These are phyloP conservation scores for Lignosus rhinocerotis DNA, from an alignment of 1,284 basidiomycete species.

Conservation along the genomic window DNA sequence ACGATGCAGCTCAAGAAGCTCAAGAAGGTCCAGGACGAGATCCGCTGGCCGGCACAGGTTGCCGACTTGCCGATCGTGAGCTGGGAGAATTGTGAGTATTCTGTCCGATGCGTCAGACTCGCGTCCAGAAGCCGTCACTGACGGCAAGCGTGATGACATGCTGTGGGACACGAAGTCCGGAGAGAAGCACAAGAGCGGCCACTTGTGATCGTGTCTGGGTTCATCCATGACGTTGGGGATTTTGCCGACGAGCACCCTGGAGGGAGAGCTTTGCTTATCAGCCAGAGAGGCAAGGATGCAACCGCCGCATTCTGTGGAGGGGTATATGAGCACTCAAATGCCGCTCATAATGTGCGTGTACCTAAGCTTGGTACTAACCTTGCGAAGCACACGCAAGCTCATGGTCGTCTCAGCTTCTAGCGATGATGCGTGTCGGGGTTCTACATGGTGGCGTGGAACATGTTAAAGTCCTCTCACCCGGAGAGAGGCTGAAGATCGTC, in stretches of 20 bases:
- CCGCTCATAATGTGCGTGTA: slow-evolving; percentile 72
- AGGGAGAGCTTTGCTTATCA: slow-evolving; percentile 62
- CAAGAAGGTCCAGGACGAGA: slow-evolving; percentile 60
- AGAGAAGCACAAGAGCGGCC: slow-evolving; percentile 64
- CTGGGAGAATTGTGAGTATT: slow-evolving; percentile 76
- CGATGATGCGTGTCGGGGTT: slow-evolving; percentile 83
- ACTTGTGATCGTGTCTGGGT: slow-evolving; percentile 78
- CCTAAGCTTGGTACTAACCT: too few species aligned
- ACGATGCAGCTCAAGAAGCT: slow-evolving; percentile 83
- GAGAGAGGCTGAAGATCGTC: slow-evolving; percentile 18
- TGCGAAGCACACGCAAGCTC: too few species aligned
- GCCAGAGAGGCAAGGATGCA: slow-evolving; percentile 76
- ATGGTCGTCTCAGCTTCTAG: slow-evolving; percentile 52
- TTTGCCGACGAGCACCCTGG: slow-evolving; percentile 86
- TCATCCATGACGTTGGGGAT: slow-evolving; percentile 81
- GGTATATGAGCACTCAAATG: slow-evolving; percentile 81
- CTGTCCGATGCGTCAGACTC: not conserved
- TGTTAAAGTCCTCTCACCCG: slow-evolving; percentile 19
- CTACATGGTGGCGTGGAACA: slow-evolving; percentile 72
- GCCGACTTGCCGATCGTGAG: slow-evolving; percentile 72
- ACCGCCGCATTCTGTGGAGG: slow-evolving; percentile 86
- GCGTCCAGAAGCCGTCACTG: not conserved
- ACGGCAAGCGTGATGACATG: not conserved
- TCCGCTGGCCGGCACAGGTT: slow-evolving; percentile 68
- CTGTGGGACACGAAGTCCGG: slow-evolving; percentile 48